Percentiles rank a stretch among this genome's conserved stretches.
Conservation (phyloP, 345 rosid genomes). For the Eucalyptus globulus region DNA sequence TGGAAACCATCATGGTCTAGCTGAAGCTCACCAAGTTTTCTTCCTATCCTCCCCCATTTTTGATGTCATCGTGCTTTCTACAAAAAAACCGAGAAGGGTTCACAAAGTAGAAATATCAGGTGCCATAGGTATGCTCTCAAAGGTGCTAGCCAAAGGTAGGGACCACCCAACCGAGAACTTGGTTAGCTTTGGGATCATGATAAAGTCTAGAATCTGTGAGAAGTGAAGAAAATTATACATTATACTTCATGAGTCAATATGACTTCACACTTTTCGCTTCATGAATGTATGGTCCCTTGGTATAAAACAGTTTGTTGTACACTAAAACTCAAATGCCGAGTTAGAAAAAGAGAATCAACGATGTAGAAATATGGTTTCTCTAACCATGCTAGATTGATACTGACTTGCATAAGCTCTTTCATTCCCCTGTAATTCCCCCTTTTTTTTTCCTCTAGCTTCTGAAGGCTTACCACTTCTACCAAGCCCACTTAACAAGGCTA, state of each 20-base stretch:
- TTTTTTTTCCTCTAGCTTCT: no score
- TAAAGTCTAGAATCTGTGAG: conserved; percentile 47
- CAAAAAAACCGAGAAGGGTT: no score
- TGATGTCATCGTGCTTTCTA: no score
- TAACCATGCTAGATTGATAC: conserved; percentile 29
- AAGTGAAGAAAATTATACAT: conserved; percentile 36
- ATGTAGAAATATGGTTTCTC: conserved; percentile 48
- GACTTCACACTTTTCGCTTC: conserved; percentile 65
- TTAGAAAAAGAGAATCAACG: no score
- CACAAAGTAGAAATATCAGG: no score
- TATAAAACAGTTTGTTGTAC: conserved; percentile 52
- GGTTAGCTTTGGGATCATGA: conserved; percentile 40
- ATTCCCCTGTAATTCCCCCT: no score
- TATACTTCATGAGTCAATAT: conserved; percentile 61
- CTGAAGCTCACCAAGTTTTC: no score
- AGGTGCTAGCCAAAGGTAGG: conserved; percentile 53
- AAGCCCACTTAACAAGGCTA: no score
- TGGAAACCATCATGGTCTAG: no score
- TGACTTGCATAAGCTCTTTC: neutral
- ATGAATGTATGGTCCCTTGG: conserved; percentile 68
- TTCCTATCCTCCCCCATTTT: no score
- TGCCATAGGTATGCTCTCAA: conserved; percentile 3
- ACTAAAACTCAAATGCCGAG: conserved; percentile 68
- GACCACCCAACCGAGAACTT: conserved; percentile 35
- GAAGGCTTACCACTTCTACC: no score